Evolutionary conservation across 2,329 filamentous ascomycete genomes (phyloP).

Genomic region (Nigrospora oryzae): DNA sequence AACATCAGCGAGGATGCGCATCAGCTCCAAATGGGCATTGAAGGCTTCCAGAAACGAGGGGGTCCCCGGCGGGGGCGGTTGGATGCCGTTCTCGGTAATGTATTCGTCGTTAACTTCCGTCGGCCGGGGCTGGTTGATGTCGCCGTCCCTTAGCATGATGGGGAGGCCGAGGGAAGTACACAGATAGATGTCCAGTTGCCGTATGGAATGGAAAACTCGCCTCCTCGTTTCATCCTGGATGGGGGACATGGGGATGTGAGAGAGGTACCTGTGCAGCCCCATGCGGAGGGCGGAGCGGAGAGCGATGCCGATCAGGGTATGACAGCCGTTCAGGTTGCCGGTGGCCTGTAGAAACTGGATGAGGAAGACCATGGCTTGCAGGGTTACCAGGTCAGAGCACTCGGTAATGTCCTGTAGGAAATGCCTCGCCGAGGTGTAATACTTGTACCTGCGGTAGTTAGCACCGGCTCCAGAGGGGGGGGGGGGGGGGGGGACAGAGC

Average conservation of each 20-base stretch:
- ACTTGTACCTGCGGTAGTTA: slow-evolving; percentile 50
- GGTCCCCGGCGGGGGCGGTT: slow-evolving; percentile 40
- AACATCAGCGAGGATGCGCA: slow-evolving; percentile 50
- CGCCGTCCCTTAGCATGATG: slow-evolving; percentile 47
- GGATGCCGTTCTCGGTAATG: slow-evolving; percentile 46
- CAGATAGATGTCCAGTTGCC: slow-evolving; percentile 59
- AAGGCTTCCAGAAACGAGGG: slow-evolving; percentile 51
- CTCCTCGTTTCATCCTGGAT: slow-evolving; percentile 53
- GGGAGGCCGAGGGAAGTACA: slow-evolving; percentile 56
- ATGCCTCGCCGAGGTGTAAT: slow-evolving; percentile 56
- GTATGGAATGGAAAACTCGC: slow-evolving; percentile 55
- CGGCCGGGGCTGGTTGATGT: slow-evolving; percentile 54
- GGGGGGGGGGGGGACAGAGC: background rate
- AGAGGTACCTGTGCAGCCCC: slow-evolving; percentile 63
- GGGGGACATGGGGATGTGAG: slow-evolving; percentile 48
- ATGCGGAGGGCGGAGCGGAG: slow-evolving; percentile 62
- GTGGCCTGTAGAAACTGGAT: slow-evolving; percentile 70
- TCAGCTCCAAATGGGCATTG: slow-evolving; percentile 52
- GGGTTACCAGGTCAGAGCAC: slow-evolving; percentile 60
- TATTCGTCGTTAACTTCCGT: slow-evolving; percentile 56
- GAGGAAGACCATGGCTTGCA: slow-evolving; percentile 68
- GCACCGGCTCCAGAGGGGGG: background rate
- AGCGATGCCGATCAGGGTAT: slow-evolving; percentile 68
- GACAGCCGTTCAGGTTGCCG: slow-evolving; percentile 66
- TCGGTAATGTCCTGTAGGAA: slow-evolving; percentile 54